Evolutionary conservation across 176 grass and related monocot species (phyloP), one percentile per base, ranked within the genome.

Genomic region (Triticum dicoccoides): DNA sequence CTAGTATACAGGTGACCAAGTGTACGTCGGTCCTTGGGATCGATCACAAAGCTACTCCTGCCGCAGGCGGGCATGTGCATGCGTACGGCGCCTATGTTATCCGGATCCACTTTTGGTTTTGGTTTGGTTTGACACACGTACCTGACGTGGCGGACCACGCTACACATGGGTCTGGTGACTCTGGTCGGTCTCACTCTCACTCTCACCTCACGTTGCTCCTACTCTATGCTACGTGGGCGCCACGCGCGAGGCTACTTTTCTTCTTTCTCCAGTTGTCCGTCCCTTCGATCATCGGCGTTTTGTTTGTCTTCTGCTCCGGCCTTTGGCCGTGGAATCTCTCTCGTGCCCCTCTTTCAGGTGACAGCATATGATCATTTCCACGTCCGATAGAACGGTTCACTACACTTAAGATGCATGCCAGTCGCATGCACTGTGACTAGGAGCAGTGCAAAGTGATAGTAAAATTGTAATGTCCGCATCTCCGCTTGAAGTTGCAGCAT

Each of bases 61-160:
- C 29, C 29, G 49, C 49, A 52, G 49, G 5, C 49, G 5, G 49
- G 49, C 49, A 52, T 52, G 49, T 52, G 49, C 49, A 52, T 2
- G 49, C 13, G 49, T 52, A 52, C 49, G 49, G 15, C 15, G 58
- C 15, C 14, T 47, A 21, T 25, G 61, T 58, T 62, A 52, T 66
- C 73, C 80, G 27, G 70, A 73, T 71, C 45, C 3, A 45, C 42
- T 45, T 54, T 56, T 75, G 21, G n/a, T 47, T 82, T 33, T 75
- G 21, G n/a, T 47, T 82, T 21, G 11, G 12, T 25, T 58, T 65
- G 83, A 32, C 63, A 24, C 63, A 37, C n/a, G 63, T 37, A 51
- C 23, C 78, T 76, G 78, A 89, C 71, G 88, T 89, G 88, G 83
- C 71, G 21, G 4, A 0, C 17, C 32, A 56, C 70, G 61, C 37